A percentile compares a stretch with the other conserved stretches of the same genome.
These are phyloP conservation scores for Besnoitia besnoiti DNA, from an alignment of 169 alveolate genomes.

Conservation along the genomic window DNA sequence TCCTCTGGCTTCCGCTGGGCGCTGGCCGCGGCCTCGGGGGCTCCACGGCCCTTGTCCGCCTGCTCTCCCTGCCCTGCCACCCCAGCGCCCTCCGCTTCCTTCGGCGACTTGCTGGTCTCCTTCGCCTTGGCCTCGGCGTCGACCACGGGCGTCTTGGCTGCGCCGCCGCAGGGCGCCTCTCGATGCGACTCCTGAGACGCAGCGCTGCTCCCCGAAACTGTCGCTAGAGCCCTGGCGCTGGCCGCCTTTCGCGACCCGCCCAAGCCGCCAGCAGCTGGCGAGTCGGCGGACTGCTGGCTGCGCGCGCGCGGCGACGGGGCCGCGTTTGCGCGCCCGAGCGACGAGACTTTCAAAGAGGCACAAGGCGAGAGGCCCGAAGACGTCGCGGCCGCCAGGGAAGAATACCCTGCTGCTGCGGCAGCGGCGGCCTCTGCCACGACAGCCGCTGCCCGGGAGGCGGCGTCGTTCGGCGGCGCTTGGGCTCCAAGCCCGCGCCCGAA, in stretches of 20 bases:
- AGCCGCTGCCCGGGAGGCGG: not conserved
- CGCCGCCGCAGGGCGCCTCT: not conserved
- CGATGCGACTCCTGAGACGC: not conserved
- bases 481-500: constrained; percentile 15
- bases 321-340: not conserved
- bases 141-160: not conserved
- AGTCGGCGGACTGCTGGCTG: not conserved
- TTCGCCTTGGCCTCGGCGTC: not conserved
- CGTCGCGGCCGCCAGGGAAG: not conserved
- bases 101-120: not conserved
- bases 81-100: not conserved
- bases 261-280: not conserved
- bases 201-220: not conserved
- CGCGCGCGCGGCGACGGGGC: constrained; percentile 26
- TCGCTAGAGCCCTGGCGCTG: not conserved
- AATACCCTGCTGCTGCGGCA: not conserved
- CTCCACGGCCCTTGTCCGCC: not conserved
- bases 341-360: not conserved
- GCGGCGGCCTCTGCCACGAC: not conserved
- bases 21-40: not conserved
- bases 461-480: not conserved
- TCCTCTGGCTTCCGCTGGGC: not conserved
- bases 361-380: not conserved
- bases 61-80: not conserved
- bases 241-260: not conserved